phyloP scores from a whole-genome alignment of 257 asterid genomes.

The Datura wrightii region DNA sequence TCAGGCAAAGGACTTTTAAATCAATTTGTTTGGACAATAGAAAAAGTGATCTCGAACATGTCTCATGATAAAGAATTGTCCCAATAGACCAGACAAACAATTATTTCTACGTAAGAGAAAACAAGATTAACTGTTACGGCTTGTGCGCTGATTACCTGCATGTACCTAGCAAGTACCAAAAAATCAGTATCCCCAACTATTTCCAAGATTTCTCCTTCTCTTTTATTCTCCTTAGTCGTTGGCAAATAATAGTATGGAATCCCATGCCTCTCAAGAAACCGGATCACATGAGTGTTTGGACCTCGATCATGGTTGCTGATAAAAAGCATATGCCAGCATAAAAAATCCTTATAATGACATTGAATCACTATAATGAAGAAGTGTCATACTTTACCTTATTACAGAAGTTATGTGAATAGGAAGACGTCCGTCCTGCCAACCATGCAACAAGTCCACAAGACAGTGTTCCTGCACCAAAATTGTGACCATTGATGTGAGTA shows the following conservation, averaged over 20 bases:
- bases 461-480: conserved; percentile 76
- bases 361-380: conserved; percentile 21
- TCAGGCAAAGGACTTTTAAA: not conserved
- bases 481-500: conserved; percentile 22
- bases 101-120: not conserved
- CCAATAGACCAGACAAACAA: not conserved
- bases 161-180: conserved; percentile 94
- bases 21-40: not conserved
- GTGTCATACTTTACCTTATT: conserved; percentile 59
- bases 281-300: conserved; percentile 81
- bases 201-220: conserved; percentile 58
- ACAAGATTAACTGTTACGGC: not conserved
- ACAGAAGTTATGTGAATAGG: conserved; percentile 82
- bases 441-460: conserved; percentile 84
- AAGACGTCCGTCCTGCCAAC: conserved; percentile 88
- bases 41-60: not conserved
- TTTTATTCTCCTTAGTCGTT: conserved; percentile 37
- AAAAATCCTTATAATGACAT: conserved; percentile 32
- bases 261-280: conserved; percentile 84
- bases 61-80: not conserved
- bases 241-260: conserved; percentile 79
- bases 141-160: conserved; percentile 67
- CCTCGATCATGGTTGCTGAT: conserved; percentile 89
- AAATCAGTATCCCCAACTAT: conserved; percentile 86
- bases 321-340: conserved; percentile 31